Base-by-base conservation (phyloP, 228 moss, liverwort and hornwort species). In the Sphagnum fallax region DNA sequence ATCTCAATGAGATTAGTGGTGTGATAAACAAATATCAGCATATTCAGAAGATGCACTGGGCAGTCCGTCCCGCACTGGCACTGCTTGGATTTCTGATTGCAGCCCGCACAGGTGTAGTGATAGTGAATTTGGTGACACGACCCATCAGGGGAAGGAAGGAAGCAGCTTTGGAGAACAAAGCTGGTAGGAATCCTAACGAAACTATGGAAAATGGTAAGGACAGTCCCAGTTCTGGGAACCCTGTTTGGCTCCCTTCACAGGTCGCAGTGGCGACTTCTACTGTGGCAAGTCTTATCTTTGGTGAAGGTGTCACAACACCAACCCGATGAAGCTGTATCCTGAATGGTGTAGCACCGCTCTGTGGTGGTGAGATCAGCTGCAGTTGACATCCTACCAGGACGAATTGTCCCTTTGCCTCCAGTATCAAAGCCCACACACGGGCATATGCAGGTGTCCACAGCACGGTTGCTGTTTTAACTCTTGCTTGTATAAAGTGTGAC, bases 21-120 rank as follows among this genome's bases (percentile, higher is more conserved):
- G 59, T 96, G 61, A 67, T 86, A 60, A 86, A 88, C 50, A 96
- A 96, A 75, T 96, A 89, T 72, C 89, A 96, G 70, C 92, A 92
- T 60, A 70, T 96, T 12, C 88, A 92, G 80, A 89, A 90, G 69
- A 96, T 96, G 95, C 95, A 96, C 78, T 96, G 95, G 95, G 89
- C 86, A 70, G 80, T 96, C 16, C 92, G 95, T 68, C 95, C 95
- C 10, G 82, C 91, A n/a, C 75, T 96, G 12, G 87, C 90, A 63
- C 67, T 96, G 73, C 70, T 96, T 67, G 95, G 92, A 68, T 84
- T 91, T 70, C 79, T 96, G 67, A 81, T 91, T 75, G 91, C 87
- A 74, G 86, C 86, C 64, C 90, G 95, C 52, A 84, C 91, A 64
- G 95, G 95, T 70, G 77, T 92, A 72, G 88, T 96, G 59, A 86